A percentile compares a stretch with the other conserved stretches of the same genome.
Evolutionary conservation across 1,139 yeast genomes (phyloP).

Genomic region (Pichia sp.): DNA sequence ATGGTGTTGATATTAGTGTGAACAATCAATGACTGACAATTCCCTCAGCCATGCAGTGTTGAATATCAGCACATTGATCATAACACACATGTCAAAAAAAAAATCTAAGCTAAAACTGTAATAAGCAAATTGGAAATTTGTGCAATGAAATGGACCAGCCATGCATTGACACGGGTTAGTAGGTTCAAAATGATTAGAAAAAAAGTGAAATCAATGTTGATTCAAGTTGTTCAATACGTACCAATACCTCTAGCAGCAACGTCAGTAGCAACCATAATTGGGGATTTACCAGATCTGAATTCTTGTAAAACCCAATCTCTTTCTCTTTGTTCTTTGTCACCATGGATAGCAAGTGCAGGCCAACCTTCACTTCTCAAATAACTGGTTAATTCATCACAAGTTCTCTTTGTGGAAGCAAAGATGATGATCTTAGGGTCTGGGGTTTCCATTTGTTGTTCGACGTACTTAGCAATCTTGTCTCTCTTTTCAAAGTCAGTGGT

Average conservation of each 20-base stretch:
- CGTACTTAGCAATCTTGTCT: conserved; percentile 78
- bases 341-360: conserved; percentile 99
- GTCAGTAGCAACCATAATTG: conserved; percentile 98
- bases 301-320: conserved; percentile 98
- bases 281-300: conserved; percentile 86
- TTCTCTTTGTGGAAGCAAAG: conserved; percentile 93
- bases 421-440: conserved; percentile 71
- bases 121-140: no score
- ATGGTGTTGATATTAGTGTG: no score
- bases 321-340: conserved; percentile 96
- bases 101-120: no score
- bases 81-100: no score
- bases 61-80: no score
- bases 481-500: conserved; percentile 89
- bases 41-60: no score
- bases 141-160: no score
- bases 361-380: conserved; percentile 95
- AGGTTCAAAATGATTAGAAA: conserved; percentile 1
- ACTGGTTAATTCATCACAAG: conserved; percentile 91
- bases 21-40: no score
- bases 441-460: conserved; percentile 78
- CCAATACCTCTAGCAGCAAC: conserved; percentile 99
- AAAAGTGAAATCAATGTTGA: conserved; percentile 1
- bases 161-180: not conserved
- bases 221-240: conserved; percentile 45